These are phyloP conservation scores for Mikania micrantha DNA, from an alignment of 129 eudicot genomes.

Conservation along the genomic window DNA sequence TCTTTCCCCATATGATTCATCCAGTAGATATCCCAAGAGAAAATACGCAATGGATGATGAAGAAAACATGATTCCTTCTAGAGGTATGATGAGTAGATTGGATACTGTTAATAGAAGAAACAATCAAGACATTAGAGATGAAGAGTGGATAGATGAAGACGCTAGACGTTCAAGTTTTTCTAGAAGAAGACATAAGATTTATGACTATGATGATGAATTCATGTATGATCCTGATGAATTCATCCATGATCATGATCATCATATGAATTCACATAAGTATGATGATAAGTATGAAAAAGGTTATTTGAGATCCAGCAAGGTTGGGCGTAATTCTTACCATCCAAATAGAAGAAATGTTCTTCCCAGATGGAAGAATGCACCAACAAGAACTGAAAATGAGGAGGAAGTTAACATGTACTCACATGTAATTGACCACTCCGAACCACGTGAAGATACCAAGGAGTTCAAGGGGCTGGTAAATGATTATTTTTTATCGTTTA, in stretches of 20 bases:
- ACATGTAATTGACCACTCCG: conserved; percentile 19
- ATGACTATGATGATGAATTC: conserved; percentile 27
- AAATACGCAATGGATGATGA: conserved; percentile 39
- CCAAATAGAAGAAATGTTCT: conserved; percentile 21
- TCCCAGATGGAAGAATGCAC: conserved; percentile 32
- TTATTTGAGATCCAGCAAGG: conserved; percentile 27
- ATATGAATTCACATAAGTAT: conserved; percentile 21
- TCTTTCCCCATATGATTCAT: conserved; percentile 18
- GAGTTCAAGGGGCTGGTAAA: conserved; percentile 48
- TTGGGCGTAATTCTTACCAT: conserved; percentile 18
- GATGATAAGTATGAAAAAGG: conserved; percentile 34
- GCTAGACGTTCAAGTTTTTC: conserved; percentile 16
- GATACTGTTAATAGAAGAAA: conserved; percentile 26
- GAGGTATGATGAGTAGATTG: conserved; percentile 25
- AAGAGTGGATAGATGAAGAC: conserved; percentile 33
- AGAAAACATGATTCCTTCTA: conserved; percentile 23
- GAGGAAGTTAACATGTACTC: conserved; percentile 28
- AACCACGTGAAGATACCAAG: conserved; percentile 39
- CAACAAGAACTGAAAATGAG: conserved; percentile 34
- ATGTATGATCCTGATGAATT: conserved; percentile 27
- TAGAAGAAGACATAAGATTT: conserved; percentile 17
- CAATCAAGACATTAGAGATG: conserved; percentile 17
- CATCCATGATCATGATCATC: conserved; percentile 25
- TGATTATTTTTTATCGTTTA: conserved; percentile 35
- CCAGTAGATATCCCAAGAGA: conserved; percentile 35